Evolutionary conservation across 1,284 basidiomycete genomes (phyloP).

Genomic region (Limonomyces culmigenus): DNA sequence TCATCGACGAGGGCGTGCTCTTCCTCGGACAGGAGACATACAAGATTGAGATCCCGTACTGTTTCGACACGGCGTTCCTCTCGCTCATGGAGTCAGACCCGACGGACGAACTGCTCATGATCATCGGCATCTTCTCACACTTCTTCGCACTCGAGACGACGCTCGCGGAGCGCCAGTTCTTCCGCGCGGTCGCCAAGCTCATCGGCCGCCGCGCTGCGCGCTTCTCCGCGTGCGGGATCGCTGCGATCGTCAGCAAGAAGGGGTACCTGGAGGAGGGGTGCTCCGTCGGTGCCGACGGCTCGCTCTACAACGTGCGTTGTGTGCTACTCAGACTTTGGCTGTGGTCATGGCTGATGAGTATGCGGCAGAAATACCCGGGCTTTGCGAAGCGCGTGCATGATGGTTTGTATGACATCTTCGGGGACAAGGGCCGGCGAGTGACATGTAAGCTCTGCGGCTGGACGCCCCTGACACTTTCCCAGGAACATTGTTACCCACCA

Average conservation of each 20-base stretch:
- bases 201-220: conserved; percentile 84
- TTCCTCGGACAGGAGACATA: conserved; percentile 98
- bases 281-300: conserved; percentile 82
- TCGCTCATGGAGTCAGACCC: conserved; percentile 96
- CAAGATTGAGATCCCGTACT: conserved; percentile 88
- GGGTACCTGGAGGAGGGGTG: conserved; percentile 82
- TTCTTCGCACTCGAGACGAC: conserved; percentile 93
- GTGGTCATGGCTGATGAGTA: background rate
- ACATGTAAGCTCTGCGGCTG: background rate
- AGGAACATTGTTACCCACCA: conserved; percentile 80
- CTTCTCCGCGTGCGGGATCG: conserved; percentile 84
- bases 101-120: conserved; percentile 94
- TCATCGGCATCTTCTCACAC: conserved; percentile 92
- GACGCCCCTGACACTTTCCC: background rate
- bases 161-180: conserved; percentile 86
- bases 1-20: conserved; percentile 91
- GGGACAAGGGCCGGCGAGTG: conserved; percentile 75
- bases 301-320: conserved; percentile 71
- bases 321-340: background rate
- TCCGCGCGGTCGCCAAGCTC: conserved; percentile 79
- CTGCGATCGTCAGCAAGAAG: conserved; percentile 87
- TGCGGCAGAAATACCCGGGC: conserved; percentile 76
- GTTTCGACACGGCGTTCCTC: conserved; percentile 92
- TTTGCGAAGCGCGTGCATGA: conserved; percentile 84
- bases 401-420: conserved; percentile 83